These are phyloP conservation scores for Fusarium concolor DNA, from an alignment of 2,329 filamentous ascomycete species.

Conservation along the genomic window DNA sequence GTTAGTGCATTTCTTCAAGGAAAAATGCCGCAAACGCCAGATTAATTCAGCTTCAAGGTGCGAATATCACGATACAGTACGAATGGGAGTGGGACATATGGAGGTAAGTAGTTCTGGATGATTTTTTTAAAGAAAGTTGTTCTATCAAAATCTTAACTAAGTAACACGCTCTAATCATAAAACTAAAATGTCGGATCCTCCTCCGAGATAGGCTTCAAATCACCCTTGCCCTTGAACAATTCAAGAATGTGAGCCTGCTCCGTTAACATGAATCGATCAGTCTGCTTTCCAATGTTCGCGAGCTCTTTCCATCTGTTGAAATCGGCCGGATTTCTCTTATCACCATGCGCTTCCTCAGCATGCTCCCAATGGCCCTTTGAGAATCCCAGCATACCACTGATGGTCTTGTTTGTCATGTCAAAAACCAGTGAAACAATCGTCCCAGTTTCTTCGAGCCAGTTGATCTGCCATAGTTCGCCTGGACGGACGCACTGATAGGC, in stretches of 20 bases:
- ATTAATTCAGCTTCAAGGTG: no score
- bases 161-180: no score
- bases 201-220: slow-evolving; percentile 58
- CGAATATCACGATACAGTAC: no score
- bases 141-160: no score
- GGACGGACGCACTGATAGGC: slow-evolving; percentile 69
- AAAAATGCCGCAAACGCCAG: no score
- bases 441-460: slow-evolving; percentile 71
- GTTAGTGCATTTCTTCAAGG: no score
- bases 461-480: slow-evolving; percentile 69
- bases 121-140: no score
- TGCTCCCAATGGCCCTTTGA: slow-evolving; percentile 68
- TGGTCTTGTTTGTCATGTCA: slow-evolving; percentile 61
- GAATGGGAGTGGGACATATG: no score
- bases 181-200: slow-evolving; percentile 32
- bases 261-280: slow-evolving; percentile 62
- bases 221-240: slow-evolving; percentile 61
- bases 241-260: slow-evolving; percentile 66
- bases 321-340: slow-evolving; percentile 64
- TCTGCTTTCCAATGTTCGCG: slow-evolving; percentile 61
- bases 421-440: slow-evolving; percentile 67
- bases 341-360: slow-evolving; percentile 62
- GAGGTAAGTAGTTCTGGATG: no score
- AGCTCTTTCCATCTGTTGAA: slow-evolving; percentile 63
- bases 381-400: slow-evolving; percentile 66